Base-by-base conservation (phyloP, 2,329 filamentous ascomycete species). In the Fusarium azukiicola region DNA sequence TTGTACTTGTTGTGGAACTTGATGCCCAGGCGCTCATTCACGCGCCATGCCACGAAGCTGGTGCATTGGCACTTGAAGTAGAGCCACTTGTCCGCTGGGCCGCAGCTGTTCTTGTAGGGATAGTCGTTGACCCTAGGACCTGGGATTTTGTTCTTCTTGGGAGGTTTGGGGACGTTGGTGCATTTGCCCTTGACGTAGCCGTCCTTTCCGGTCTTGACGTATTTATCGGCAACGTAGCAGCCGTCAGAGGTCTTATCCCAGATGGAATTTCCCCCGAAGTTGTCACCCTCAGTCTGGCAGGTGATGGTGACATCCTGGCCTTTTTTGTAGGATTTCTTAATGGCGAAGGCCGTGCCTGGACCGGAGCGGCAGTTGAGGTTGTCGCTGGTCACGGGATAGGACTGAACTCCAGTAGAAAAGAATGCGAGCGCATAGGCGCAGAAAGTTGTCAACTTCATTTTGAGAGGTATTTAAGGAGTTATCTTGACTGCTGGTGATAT, bases 161-260 rank as follows among this genome's bases (percentile, higher is more conserved):
- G 44, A 21, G 44, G 44, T 46, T 46, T 46, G 17, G 44, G 44
- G 44, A 46, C 44, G 44, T 46, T 46, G 44, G 44, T 46, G 54
- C 71, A 75, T 17, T 75, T 71, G 5, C 38, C 16, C 2, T 21
- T 61, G 38, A 75, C 67, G 0, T 47, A 71, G 1, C 61, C 61
- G 2, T 63, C 73, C 5, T 63, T 67, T 0, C 54, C 69, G 6
- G 69, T 74, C 4, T 67, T 67, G 11, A 74, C 73, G 5, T 69
- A 75, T 27, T 74, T 71, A 19, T 75, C 74, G 7, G 74, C 74
- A 5, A 74, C 61, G 10, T 71, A 74, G 11, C 74, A 74, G 5
- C 61, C 71, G 9, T 67, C 38, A 1, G 67, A 49, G n/a, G 58
- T 75, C 38, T 74, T 75, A 16, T 75, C 71, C 71, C 74, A 75